These are phyloP conservation scores for Epichloe baconii DNA, from an alignment of 2,329 filamentous ascomycete genomes.

Conservation along the genomic window DNA sequence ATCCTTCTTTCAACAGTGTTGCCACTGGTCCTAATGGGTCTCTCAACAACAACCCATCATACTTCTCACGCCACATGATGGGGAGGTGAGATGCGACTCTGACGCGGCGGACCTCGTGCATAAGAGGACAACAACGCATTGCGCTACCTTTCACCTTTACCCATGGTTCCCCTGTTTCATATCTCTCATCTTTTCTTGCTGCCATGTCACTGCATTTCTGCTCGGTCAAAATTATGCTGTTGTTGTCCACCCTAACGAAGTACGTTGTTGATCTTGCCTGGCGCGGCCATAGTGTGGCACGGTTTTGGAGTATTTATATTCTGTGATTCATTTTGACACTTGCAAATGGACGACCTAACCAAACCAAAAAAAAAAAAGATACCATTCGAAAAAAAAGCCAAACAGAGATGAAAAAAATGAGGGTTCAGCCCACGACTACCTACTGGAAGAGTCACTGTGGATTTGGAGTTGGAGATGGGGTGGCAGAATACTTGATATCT, in stretches of 20 bases:
- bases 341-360: not conserved
- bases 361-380: not conserved
- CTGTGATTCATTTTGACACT: not conserved
- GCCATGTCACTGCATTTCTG: not conserved
- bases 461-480: slow-evolving; percentile 4
- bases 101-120: not conserved
- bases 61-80: slow-evolving; percentile 22
- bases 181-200: not conserved
- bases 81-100: slow-evolving; percentile 13
- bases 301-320: not conserved
- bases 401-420: not conserved
- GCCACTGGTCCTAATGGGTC: slow-evolving; percentile 10
- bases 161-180: not conserved
- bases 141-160: not conserved
- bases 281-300: not conserved
- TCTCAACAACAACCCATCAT: slow-evolving; percentile 11
- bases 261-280: not conserved
- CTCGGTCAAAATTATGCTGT: not conserved
- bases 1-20: slow-evolving; percentile 11
- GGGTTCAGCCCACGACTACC: not conserved
- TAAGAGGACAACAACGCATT: not conserved
- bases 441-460: not conserved
- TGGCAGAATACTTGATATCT: slow-evolving; percentile 2
- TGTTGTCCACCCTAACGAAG: not conserved
- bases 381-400: not conserved